phyloP scores from a whole-genome alignment of 352 stramenopile species.

The Globisporangium canariense region DNA sequence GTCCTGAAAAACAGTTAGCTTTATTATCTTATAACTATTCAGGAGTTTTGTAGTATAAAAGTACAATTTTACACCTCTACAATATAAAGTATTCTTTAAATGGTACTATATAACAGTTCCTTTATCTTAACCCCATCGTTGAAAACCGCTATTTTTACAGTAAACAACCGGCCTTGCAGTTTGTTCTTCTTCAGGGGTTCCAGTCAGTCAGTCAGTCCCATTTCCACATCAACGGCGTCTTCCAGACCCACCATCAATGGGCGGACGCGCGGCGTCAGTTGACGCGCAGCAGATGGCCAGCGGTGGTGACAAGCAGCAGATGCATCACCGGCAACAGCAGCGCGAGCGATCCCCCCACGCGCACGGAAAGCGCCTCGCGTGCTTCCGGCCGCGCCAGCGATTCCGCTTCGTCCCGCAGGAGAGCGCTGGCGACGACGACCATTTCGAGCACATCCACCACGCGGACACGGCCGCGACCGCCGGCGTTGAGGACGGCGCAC shows the following conservation, averaged over 20 bases:
- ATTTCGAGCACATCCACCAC: constrained; percentile 15
- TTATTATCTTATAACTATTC: background rate
- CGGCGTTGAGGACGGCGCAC: background rate
- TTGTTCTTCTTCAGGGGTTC: too few species aligned
- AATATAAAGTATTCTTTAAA: too few species aligned
- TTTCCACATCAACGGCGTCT: background rate
- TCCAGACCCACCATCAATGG: background rate
- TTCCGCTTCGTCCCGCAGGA: constrained; percentile 26
- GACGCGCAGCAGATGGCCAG: background rate
- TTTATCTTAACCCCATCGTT: too few species aligned
- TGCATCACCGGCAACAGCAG: background rate
- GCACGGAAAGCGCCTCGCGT: constrained; percentile 54
- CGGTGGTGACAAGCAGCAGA: background rate
- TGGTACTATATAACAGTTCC: too few species aligned
- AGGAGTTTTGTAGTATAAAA: too few species aligned
- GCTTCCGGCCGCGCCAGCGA: constrained; percentile 59
- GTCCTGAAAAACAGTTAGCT: background rate
- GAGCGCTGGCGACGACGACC: constrained; percentile 3
- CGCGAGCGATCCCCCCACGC: constrained; percentile 3
- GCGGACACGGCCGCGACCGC: background rate
- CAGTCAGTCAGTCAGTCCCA: background rate
- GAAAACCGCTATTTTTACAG: too few species aligned
- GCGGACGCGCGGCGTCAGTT: constrained; percentile 2
- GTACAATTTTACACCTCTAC: too few species aligned
- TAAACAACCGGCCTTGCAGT: too few species aligned